Percentiles rank a stretch among this genome's conserved stretches.
phyloP scores from a whole-genome alignment of 1,284 basidiomycete genomes.

The Rhizopogon parksii region DNA sequence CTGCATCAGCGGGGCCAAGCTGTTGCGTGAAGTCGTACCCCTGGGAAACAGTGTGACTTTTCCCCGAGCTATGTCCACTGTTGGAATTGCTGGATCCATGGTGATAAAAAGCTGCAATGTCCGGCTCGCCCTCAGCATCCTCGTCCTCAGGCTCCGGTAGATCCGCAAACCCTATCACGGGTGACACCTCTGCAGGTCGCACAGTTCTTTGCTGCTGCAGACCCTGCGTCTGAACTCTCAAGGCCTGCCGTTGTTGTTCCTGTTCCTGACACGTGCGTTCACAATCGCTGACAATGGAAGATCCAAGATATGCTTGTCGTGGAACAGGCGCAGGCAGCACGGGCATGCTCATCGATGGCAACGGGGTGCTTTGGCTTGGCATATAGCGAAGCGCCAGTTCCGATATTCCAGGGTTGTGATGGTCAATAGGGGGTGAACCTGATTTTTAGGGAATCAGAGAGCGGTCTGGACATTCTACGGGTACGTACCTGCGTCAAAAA shows the following conservation, averaged over 20 bases:
- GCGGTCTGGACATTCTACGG: neutral
- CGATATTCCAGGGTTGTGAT: slow-evolving; percentile 12
- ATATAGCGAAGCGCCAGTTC: slow-evolving; percentile 24
- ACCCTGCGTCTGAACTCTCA: slow-evolving; percentile 28
- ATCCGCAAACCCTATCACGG: slow-evolving; percentile 25
- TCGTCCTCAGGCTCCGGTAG: slow-evolving; percentile 26
- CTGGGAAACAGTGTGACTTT: slow-evolving; percentile 5
- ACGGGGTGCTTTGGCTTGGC: slow-evolving; percentile 15
- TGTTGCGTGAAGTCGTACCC: slow-evolving; percentile 16
- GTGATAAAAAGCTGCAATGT: slow-evolving; percentile 24
- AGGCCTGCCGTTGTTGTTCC: slow-evolving; percentile 29
- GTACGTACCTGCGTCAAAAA: slow-evolving; percentile 28
- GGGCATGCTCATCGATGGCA: slow-evolving; percentile 19
- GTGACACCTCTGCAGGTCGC: slow-evolving; percentile 28
- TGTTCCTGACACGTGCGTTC: slow-evolving; percentile 34
- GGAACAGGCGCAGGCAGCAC: slow-evolving; percentile 27
- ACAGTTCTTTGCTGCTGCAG: slow-evolving; percentile 28
- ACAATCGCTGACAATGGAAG: slow-evolving; percentile 26
- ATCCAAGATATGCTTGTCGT: slow-evolving; percentile 27
- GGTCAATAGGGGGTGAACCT: slow-evolving; percentile 15
- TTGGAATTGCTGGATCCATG: slow-evolving; percentile 12
- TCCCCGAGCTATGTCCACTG: slow-evolving; percentile 27
- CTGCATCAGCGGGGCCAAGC: slow-evolving; percentile 17
- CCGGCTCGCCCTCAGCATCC: slow-evolving; percentile 30
- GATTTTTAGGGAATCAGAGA: neutral